These are phyloP conservation scores for Herpetomonas muscarum DNA, from an alignment of 208 protist genomes.

Conservation along the genomic window DNA sequence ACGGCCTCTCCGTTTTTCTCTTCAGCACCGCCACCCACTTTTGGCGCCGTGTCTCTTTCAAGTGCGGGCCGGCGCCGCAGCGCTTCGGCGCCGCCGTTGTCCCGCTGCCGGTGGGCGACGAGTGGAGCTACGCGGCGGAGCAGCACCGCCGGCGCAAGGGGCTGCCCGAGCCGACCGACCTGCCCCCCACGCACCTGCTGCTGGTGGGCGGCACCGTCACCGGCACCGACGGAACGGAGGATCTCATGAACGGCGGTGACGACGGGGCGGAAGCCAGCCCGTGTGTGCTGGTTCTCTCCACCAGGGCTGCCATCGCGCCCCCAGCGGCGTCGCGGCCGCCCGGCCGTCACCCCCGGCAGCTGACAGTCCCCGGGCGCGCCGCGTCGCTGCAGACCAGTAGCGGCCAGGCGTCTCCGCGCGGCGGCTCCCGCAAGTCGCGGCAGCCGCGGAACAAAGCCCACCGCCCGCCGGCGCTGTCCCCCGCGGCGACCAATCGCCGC, in stretches of 20 bases:
- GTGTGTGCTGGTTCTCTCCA: neutral
- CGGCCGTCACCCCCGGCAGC: neutral
- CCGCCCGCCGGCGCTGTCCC: too few species aligned
- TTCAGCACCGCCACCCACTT: conserved; percentile 56
- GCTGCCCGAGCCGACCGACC: neutral
- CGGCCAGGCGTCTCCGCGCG: too few species aligned
- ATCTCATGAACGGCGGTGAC: neutral
- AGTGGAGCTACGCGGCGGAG: neutral
- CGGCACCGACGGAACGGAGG: neutral
- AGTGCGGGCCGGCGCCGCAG: conserved; percentile 22
- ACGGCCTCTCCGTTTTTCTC: conserved; percentile 39
- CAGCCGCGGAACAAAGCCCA: too few species aligned
- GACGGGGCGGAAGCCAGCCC: neutral
- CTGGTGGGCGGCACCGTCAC: conserved; percentile 4
- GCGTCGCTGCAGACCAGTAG: too few species aligned
- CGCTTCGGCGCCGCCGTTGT: conserved; percentile 17
- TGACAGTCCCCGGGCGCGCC: conserved; percentile 7
- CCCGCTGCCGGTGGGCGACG: neutral
- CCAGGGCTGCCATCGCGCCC: neutral
- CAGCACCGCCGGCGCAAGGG: conserved; percentile 7
- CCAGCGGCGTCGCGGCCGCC: neutral
- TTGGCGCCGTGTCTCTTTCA: conserved; percentile 39
- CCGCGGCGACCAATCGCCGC: neutral
- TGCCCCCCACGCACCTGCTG: conserved; percentile 2
- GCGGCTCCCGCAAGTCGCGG: too few species aligned